Evolutionary conservation across 306 rosid genomes (phyloP), one percentile per base, ranked within the genome.

Genomic region (Cucumis hystrix): DNA sequence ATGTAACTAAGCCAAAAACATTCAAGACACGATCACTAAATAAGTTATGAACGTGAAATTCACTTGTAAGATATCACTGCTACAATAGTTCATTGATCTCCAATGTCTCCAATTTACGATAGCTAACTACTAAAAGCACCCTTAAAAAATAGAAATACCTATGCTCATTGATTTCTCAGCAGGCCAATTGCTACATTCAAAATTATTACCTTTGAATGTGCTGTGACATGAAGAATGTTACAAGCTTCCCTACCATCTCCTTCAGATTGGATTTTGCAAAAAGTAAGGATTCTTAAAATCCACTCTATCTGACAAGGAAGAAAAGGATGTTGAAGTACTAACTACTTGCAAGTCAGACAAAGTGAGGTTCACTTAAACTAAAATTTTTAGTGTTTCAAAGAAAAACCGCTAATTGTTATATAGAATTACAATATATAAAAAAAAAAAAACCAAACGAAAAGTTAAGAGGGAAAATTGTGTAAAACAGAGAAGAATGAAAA

Each of bases 231-330:
- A 85, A 92, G 90, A 78, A 81, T 80, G 84, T 85, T 92, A 81
- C 97, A 92, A 81, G 96, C 97, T 77, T 87, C 79, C 65, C 87
- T 84, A 16, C 97, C 96, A 87, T 90, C 96, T 30, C n/a, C 82
- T 85, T 92, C 97, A 45, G 93, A 84, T 68, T 76, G 87, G 79
- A 92, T 90, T 81, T 96, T 92, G 91, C 47, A 15, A 86, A 65
- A 35, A 35, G 63, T 30, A 74, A 52, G 30, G 73, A 63, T 9
- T 77, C 13, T 82, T n/a, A 77, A 71, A 77, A 40, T 67, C 18
- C 55, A 77, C 17, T 66, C 28, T 40, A 60, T 41, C 39, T 21
- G 56, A 72, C 61, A 72, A 25, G 43, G 35, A 72, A 47, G 23
- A 52, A 39, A 70, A 7, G 58, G 57, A 21, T 6, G 57, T 58